Evolutionary conservation across 192 early-diverging fungal genomes (phyloP).

Genomic region (Pilobolus umbonatus): DNA sequence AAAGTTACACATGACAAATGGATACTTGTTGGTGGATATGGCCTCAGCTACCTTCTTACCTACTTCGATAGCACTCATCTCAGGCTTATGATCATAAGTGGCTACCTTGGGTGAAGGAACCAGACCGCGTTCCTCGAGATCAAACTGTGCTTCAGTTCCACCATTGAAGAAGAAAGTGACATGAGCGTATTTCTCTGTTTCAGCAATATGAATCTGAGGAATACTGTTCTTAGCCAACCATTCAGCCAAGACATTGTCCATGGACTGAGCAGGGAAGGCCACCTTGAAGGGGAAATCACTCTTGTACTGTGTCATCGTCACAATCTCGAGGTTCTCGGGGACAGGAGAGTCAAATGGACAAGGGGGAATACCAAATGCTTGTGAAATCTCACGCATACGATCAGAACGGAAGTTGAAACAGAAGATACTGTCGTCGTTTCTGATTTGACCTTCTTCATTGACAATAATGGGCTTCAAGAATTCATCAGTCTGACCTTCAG

Average conservation of each 20-base stretch:
- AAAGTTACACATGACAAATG: slow-evolving; percentile 99
- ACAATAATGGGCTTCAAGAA: slow-evolving; percentile 99
- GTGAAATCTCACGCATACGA: slow-evolving; percentile 92
- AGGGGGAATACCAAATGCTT: slow-evolving; percentile 82
- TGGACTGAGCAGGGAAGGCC: slow-evolving; percentile 93
- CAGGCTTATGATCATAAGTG: slow-evolving; percentile 95
- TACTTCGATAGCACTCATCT: slow-evolving; percentile 89
- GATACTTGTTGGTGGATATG: slow-evolving; percentile 72
- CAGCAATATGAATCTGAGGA: slow-evolving; percentile 93
- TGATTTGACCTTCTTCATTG: slow-evolving; percentile 69
- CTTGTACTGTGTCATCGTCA: slow-evolving; percentile 98
- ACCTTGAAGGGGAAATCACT: slow-evolving; percentile 91
- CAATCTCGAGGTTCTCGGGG: slow-evolving; percentile 79
- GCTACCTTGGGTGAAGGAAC: slow-evolving; percentile 92
- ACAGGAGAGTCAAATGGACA: slow-evolving; percentile 78
- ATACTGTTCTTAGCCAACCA: slow-evolving; percentile 88
- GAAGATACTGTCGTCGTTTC: slow-evolving; percentile 84
- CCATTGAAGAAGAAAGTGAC: slow-evolving; percentile 99
- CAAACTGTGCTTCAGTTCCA: slow-evolving; percentile 89
- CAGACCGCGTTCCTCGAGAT: slow-evolving; percentile 83
- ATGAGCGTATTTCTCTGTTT: slow-evolving; percentile 99
- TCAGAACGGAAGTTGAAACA: slow-evolving; percentile 99
- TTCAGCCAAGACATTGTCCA: slow-evolving; percentile 98
- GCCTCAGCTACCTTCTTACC: slow-evolving; percentile 87
- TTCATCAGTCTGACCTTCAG: slow-evolving; percentile 94